These are phyloP conservation scores for Penicillium daleae DNA, from an alignment of 495 filamentous ascomycete genomes.

Conservation along the genomic window DNA sequence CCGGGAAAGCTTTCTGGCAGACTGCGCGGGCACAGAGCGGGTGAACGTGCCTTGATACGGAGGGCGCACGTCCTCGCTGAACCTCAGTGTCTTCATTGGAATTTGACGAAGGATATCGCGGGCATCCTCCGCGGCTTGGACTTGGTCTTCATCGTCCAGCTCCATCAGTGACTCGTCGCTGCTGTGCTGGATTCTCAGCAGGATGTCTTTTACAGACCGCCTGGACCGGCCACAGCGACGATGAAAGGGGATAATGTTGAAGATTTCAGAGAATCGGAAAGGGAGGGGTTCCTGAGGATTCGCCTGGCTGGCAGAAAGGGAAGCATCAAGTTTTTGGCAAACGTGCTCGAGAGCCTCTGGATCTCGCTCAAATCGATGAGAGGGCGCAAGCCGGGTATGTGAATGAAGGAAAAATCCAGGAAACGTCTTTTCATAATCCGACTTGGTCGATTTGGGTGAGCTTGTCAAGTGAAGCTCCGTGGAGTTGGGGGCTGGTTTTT, in stretches of 20 bases:
- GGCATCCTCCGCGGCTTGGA: constrained; percentile 37
- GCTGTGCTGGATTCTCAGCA: constrained; percentile 55
- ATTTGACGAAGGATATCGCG: constrained; percentile 62
- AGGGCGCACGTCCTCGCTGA: constrained; percentile 85
- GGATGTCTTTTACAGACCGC: constrained; percentile 67
- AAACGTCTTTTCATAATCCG: constrained; percentile 73
- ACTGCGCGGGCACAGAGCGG: constrained; percentile 48
- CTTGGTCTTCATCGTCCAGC: constrained; percentile 17
- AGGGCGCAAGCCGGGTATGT: constrained; percentile 63
- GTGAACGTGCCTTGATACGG: constrained; percentile 89
- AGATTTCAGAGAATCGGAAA: constrained; percentile 60
- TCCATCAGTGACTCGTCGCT: constrained; percentile 15
- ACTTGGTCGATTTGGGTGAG: constrained; percentile 32
- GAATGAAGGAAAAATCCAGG: constrained; percentile 76
- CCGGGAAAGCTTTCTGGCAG: constrained; percentile 63
- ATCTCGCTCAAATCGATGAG: constrained; percentile 58
- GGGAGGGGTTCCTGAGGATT: constrained; percentile 24
- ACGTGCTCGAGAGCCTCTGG: constrained; percentile 52
- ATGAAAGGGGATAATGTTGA: constrained; percentile 59
- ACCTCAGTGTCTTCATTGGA: constrained; percentile 77
- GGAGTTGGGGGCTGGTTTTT: constrained; percentile 15
- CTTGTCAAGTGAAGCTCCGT: constrained; percentile 18
- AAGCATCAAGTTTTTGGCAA: constrained; percentile 53
- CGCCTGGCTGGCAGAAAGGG: constrained; percentile 33
- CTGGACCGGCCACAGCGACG: constrained; percentile 54